Evolutionary conservation across 345 rosid species (phyloP), one percentile per base, ranked within the genome.

Genomic region (Rhizophora mangle): DNA sequence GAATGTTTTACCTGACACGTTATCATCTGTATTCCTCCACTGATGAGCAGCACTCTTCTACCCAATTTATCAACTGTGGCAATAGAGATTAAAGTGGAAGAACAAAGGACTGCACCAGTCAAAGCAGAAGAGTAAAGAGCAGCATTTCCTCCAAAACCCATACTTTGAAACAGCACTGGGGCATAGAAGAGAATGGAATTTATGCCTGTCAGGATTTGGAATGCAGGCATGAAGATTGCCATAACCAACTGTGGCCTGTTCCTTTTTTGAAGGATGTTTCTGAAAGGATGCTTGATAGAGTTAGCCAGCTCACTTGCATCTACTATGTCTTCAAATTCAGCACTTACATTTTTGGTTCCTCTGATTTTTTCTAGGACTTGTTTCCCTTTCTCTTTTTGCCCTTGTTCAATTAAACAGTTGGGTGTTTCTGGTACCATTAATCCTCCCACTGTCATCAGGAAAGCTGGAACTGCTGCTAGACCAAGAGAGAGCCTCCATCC

Each of bases 401-500:
- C 96, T 46, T 86, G 82, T 74, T 92, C 96, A 11, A 95, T 82
- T 63, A 95, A 85, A 70, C 94, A 90, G 84, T 95, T 92, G 0
- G 99, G 99, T 29, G 97, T 95, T 69, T 92, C 99, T 0, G 96
- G 91, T 56, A 95, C 82, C 64, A 80, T 32, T 52, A 81, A 69
- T 21, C 97, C 99, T 56, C 99, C 97, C 13, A 86, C 63, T 0
- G 92, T 85, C 99, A 95, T 95, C 53, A 92, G n/a, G 2, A 79
- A 4, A 43, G 99, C 97, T 0, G 97, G 99, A 24, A 68, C 68
- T 22, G 96, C 96, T 18, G 99, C 97, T 46, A 95, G 75, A 31
- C 99, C 99, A 0, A 95, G 85, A 51, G 99, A 95, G 46, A 95
- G 85, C 83, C 99, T 92, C 99, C 96, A 95, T 36, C 99, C 97